These are phyloP conservation scores for Raphanus raphanistrum DNA, from an alignment of 345 rosid species.

Conservation along the genomic window DNA sequence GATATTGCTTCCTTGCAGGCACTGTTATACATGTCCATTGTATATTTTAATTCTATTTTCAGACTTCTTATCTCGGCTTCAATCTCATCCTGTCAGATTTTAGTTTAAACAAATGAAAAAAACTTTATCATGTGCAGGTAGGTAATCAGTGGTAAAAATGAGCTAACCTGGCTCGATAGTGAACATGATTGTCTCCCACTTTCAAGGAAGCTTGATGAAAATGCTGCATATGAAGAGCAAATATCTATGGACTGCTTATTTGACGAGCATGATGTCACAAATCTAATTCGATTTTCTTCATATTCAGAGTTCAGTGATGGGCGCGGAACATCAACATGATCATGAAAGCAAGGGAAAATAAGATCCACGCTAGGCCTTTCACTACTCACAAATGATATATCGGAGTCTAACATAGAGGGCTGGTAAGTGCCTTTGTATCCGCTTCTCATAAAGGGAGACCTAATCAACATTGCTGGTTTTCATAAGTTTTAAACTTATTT, in stretches of 20 bases:
- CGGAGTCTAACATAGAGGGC: slow-evolving; percentile 48
- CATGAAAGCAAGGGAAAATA: slow-evolving; percentile 43
- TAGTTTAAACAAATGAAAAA: not conserved
- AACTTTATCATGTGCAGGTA: not conserved
- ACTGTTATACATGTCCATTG: slow-evolving; percentile 70
- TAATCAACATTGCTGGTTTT: slow-evolving; percentile 8
- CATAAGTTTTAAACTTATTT: not conserved
- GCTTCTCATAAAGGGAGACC: slow-evolving; percentile 62
- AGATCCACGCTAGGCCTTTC: slow-evolving; percentile 55
- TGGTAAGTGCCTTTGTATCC: slow-evolving; percentile 44
- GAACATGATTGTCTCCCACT: slow-evolving; percentile 49
- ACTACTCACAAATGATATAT: slow-evolving; percentile 74
- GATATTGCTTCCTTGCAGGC: slow-evolving; percentile 79
- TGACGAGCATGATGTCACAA: slow-evolving; percentile 43
- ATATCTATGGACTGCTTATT: slow-evolving; percentile 47
- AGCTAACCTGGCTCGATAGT: slow-evolving; percentile 48
- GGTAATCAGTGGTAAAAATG: not conserved
- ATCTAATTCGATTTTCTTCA: slow-evolving; percentile 49
- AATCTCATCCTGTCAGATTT: slow-evolving; percentile 57
- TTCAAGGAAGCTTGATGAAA: slow-evolving; percentile 44
- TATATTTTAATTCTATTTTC: slow-evolving; percentile 64
- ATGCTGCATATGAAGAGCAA: slow-evolving; percentile 41
- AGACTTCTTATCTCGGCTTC: slow-evolving; percentile 88
- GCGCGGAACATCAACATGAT: slow-evolving; percentile 41
- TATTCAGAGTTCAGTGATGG: slow-evolving; percentile 49